These are phyloP conservation scores for Saccharomycopsis fibuligera DNA, from an alignment of 805 yeast genomes.

Conservation along the genomic window DNA sequence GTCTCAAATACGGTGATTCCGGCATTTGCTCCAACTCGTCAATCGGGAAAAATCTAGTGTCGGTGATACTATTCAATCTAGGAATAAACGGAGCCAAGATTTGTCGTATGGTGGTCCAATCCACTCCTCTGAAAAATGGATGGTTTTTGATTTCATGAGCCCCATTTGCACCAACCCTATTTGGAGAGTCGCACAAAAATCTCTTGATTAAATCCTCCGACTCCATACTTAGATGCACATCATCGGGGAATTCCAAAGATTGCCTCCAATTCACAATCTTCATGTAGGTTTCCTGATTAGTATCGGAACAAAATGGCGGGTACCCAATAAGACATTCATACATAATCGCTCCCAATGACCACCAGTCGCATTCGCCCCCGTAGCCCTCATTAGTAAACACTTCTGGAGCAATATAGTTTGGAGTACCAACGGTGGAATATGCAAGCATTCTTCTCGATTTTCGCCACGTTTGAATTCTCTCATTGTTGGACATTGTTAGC, in stretches of 20 bases:
- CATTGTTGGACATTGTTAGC: constrained; percentile 43
- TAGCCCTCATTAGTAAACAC: constrained; percentile 37
- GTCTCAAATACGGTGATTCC: constrained; percentile 35
- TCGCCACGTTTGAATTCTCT: constrained; percentile 48
- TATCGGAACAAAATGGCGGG: constrained; percentile 46
- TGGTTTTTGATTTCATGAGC: constrained; percentile 44
- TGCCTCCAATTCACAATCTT: constrained; percentile 45
- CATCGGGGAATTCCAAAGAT: constrained; percentile 41
- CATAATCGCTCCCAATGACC: constrained; percentile 48
- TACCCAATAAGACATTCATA: constrained; percentile 46
- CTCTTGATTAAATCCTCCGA: constrained; percentile 41
- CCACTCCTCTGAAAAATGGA: constrained; percentile 46
- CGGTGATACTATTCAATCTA: constrained; percentile 40
- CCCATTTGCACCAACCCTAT: constrained; percentile 41
- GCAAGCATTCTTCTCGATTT: constrained; percentile 43
- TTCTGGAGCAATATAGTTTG: constrained; percentile 22
- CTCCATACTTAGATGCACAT: constrained; percentile 41
- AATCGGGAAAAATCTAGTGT: constrained; percentile 44
- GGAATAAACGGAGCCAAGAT: constrained; percentile 47
- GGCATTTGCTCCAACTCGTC: constrained; percentile 44
- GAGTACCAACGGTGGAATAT: constrained; percentile 40
- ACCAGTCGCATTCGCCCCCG: constrained; percentile 50
- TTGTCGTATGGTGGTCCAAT: constrained; percentile 41
- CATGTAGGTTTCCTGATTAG: constrained; percentile 44
- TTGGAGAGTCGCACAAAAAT: constrained; percentile 36